Evolutionary conservation across 1,284 basidiomycete species (phyloP), one percentile per base, ranked within the genome.

Genomic region (Sporisorium exsertum): DNA sequence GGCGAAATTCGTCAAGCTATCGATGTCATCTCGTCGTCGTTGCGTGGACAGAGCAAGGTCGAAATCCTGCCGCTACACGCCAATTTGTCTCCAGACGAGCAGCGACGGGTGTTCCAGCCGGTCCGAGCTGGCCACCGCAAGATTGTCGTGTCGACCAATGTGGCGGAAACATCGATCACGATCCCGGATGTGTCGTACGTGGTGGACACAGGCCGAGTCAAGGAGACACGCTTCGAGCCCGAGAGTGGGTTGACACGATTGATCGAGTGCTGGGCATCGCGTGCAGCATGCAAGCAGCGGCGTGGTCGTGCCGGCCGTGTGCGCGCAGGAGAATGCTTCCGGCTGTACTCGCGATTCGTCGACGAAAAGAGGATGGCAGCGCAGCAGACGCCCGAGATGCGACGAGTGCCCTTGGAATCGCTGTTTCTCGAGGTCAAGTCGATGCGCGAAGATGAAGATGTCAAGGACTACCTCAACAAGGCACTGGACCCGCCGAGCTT

Each of bases 141-240:
- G 86, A 90, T 97, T 47, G 91, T 97, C 35, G 93, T 91, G 0
- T 89, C 94, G 1, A 97, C 95, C 9, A 97, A 97, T 79, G 93
- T 97, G 27, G 93, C 93, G 7, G 87, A 97, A 90, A 97, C 95
- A 1, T 95, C 93, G 5, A 94, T 97, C 72, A 97, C 95, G 1
- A 96, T 97, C 72, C 84, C 86, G 20, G 82, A 85, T 54, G 76
- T 86, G 9, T 77, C 77, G 54, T 81, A 78, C 52, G 85, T 86
- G 24, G 73, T 85, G 46, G 92, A 95, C 78, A 94, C 90, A 0
- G 95, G 95, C 1, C 92, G 91, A 83, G 94, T 94, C 81, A 97
- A 97, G 86, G 94, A 97, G 87, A 94, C 90, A 4, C 90, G 90
- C 67, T 95, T 92, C 83, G 93, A 95, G 80, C 87, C 91, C 0